Evolutionary conservation across 768 basidiomycete genomes (phyloP).

Genomic region (Leccinum subtestaceum): DNA sequence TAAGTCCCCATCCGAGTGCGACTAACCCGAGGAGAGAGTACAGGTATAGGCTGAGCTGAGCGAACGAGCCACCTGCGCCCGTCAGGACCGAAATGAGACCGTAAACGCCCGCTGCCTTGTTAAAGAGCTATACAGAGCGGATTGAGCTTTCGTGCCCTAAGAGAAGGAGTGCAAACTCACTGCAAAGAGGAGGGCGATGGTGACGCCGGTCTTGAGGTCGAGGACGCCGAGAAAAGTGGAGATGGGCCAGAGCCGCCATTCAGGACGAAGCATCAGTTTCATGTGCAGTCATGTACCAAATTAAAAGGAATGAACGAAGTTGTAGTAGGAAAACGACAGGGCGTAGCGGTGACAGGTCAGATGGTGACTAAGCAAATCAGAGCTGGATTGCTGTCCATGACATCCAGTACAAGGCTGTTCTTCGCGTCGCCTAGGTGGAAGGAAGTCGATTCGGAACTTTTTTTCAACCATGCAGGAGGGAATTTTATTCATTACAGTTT

Average conservation of each 20-base stretch:
- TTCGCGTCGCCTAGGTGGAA: too few relatives aligned
- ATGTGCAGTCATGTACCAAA: slow-evolving; percentile 43
- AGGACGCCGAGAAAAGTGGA: slow-evolving; percentile 81
- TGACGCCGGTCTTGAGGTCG: slow-evolving; percentile 93
- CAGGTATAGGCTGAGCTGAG: slow-evolving; percentile 88
- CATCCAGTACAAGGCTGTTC: too few relatives aligned
- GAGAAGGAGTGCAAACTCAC: slow-evolving; percentile 43
- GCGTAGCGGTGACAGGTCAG: not conserved
- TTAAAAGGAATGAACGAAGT: slow-evolving; percentile 3
- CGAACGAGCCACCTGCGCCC: slow-evolving; percentile 89
- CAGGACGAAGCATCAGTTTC: slow-evolving; percentile 79
- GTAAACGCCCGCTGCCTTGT: slow-evolving; percentile 98
- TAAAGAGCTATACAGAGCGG: slow-evolving; percentile 58
- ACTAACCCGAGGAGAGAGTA: slow-evolving; percentile 86
- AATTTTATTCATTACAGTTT: too few relatives aligned
- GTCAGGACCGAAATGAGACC: slow-evolving; percentile 89
- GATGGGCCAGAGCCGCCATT: slow-evolving; percentile 82
- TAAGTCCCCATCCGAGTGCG: slow-evolving; percentile 83
- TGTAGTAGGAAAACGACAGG: not conserved
- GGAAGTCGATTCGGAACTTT: too few relatives aligned
- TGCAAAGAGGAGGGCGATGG: slow-evolving; percentile 83
- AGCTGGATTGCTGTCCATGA: too few relatives aligned
- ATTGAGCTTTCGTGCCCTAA: slow-evolving; percentile 9
- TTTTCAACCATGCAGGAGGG: too few relatives aligned
- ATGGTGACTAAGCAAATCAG: not conserved